A percentile compares a stretch with the other conserved stretches of the same genome.
Conservation (phyloP, 2,329 filamentous ascomycete genomes). For the Penicillium polonicum region DNA sequence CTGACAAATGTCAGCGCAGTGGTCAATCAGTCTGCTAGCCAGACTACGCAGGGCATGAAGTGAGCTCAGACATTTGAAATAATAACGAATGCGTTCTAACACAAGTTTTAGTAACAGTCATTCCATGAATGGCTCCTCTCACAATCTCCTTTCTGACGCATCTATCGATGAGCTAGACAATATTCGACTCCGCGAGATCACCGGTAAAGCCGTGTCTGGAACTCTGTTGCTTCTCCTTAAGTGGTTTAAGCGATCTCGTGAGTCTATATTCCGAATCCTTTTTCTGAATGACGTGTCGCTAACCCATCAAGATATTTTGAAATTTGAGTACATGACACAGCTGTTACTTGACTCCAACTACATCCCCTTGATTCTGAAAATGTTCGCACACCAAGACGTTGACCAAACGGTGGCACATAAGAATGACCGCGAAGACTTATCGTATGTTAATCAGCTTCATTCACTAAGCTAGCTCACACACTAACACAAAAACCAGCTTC, state of each 20-base stretch:
- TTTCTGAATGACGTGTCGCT: slow-evolving; percentile 2
- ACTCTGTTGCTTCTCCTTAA: slow-evolving; percentile 85
- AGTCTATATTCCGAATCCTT: slow-evolving; percentile 39
- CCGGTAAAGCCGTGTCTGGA: slow-evolving; percentile 86
- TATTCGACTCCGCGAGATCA: slow-evolving; percentile 79
- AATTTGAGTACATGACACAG: slow-evolving; percentile 94
- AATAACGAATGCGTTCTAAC: slow-evolving; percentile 15
- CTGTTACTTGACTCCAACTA: slow-evolving; percentile 94
- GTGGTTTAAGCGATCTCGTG: slow-evolving; percentile 94
- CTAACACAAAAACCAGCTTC: slow-evolving; percentile 58
- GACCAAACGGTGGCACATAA: slow-evolving; percentile 85
- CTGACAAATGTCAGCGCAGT: slow-evolving; percentile 85
- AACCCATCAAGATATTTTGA: slow-evolving; percentile 69
- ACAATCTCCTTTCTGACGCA: slow-evolving; percentile 33
- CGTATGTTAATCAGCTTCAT: slow-evolving; percentile 51
- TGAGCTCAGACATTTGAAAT: slow-evolving; percentile 34
- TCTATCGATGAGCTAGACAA: slow-evolving; percentile 75
- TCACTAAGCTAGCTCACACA: neutral
- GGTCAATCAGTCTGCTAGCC: slow-evolving; percentile 58
- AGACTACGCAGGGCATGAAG: slow-evolving; percentile 47
- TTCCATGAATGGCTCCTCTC: slow-evolving; percentile 23
- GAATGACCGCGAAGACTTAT: slow-evolving; percentile 76
- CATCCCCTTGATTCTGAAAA: slow-evolving; percentile 84
- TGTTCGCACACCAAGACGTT: slow-evolving; percentile 91
- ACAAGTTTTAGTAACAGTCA: slow-evolving; percentile 23